Percentiles rank a stretch among this genome's conserved stretches.
These are phyloP conservation scores for Bruguiera gymnorhiza DNA, from an alignment of 345 rosid species.

Conservation along the genomic window DNA sequence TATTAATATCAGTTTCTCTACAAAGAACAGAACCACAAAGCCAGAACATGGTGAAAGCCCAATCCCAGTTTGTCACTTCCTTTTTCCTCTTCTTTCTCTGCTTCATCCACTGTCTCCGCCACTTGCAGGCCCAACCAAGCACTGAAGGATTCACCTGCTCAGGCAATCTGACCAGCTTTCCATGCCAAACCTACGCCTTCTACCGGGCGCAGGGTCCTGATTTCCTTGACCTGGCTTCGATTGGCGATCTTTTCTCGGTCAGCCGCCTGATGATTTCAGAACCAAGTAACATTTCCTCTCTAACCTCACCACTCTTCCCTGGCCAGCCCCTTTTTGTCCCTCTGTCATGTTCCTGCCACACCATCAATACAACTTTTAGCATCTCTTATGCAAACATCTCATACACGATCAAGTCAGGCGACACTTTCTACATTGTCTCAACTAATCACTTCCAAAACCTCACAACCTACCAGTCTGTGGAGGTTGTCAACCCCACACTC, in stretches of 20 bases:
- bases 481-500: constrained; percentile 50
- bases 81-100: constrained; percentile 24
- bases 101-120: constrained; percentile 7
- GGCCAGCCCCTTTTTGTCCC: constrained; percentile 58
- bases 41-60: constrained; percentile 13
- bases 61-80: constrained; percentile 17
- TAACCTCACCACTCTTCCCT: constrained; percentile 40
- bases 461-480: constrained; percentile 61
- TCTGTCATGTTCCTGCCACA: constrained; percentile 53
- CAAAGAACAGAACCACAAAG: too few relatives aligned
- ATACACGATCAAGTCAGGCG: constrained; percentile 36
- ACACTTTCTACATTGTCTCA: constrained; percentile 47
- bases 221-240: constrained; percentile 51
- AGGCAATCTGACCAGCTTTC: constrained; percentile 35
- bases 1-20: too few relatives aligned
- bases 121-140: constrained; percentile 39
- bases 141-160: constrained; percentile 43
- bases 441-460: constrained; percentile 38
- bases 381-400: constrained; percentile 49
- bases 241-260: constrained; percentile 57
- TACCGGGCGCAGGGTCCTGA: constrained; percentile 44
- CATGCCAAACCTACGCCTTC: constrained; percentile 58
- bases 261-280: constrained; percentile 58
- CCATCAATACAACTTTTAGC: constrained; percentile 24
- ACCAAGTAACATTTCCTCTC: constrained; percentile 59